A percentile compares a stretch with the other conserved stretches of the same genome.
Conservation (phyloP, 352 stramenopile species). For the Hyaloperonospora brassicae region DNA sequence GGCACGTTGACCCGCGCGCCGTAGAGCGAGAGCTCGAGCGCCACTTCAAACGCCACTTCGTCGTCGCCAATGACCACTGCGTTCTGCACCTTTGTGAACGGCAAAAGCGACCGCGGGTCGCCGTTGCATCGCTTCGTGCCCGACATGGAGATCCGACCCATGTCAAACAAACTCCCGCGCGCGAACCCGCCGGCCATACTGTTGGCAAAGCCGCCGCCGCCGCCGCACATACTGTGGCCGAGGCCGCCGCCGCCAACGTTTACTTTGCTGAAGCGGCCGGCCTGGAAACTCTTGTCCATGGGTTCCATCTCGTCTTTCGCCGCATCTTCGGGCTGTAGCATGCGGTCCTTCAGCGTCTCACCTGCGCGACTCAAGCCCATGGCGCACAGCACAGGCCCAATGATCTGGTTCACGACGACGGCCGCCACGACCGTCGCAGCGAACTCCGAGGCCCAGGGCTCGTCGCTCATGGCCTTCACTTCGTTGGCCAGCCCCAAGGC, state of each 20-base stretch:
- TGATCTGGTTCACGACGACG: constrained; percentile 65
- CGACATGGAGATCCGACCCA: too few species aligned
- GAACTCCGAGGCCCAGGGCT: constrained; percentile 53
- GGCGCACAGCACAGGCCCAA: constrained; percentile 50
- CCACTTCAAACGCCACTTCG: constrained; percentile 52
- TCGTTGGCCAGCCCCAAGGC: constrained; percentile 52
- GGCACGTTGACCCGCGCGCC: constrained; percentile 55
- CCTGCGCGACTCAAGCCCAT: constrained; percentile 45
- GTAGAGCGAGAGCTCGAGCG: constrained; percentile 55
- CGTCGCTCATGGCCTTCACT: constrained; percentile 41
- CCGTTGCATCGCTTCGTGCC: neutral
- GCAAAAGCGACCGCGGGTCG: constrained; percentile 5
- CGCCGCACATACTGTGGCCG: too few species aligned
- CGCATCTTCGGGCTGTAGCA: constrained; percentile 3
- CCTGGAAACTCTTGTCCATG: constrained; percentile 11
- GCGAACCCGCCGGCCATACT: too few species aligned
- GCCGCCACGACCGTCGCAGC: constrained; percentile 56
- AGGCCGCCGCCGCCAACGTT: too few species aligned
- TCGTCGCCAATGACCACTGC: constrained; percentile 62
- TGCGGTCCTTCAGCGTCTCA: constrained; percentile 33
- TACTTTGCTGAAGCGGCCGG: constrained; percentile 5
- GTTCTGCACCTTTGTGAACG: constrained; percentile 38
- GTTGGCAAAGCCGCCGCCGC: too few species aligned
- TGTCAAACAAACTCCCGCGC: too few species aligned
- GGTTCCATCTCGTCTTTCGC: constrained; percentile 13